A percentile compares a stretch with the other conserved stretches of the same genome.
phyloP scores from a whole-genome alignment of 2,329 filamentous ascomycete genomes.

The Thielaviopsis euricoi region DNA sequence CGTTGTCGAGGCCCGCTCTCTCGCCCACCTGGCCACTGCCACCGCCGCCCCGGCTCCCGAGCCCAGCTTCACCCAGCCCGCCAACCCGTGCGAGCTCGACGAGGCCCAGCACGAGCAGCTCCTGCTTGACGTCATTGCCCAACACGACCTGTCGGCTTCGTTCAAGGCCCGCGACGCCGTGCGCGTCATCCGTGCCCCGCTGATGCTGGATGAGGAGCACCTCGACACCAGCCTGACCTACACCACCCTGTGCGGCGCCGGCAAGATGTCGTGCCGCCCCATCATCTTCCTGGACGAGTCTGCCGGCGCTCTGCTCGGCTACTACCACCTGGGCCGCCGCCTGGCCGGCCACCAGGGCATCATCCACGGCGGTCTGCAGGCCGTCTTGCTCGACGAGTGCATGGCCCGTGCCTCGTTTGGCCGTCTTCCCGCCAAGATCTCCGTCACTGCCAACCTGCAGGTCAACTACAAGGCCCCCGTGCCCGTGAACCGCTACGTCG shows the following conservation, averaged over 20 bases:
- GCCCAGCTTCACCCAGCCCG: slow-evolving; percentile 4
- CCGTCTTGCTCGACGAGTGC: slow-evolving; percentile 85
- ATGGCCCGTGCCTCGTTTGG: slow-evolving; percentile 77
- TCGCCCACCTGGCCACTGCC: slow-evolving; percentile 9
- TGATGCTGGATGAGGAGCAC: slow-evolving; percentile 10
- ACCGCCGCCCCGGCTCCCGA: slow-evolving; percentile 1
- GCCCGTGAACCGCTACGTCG: slow-evolving; percentile 57
- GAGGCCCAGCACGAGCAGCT: slow-evolving; percentile 9
- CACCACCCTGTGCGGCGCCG: slow-evolving; percentile 6
- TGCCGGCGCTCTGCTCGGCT: slow-evolving; percentile 11
- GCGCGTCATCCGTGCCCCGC: slow-evolving; percentile 10
- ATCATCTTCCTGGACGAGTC: slow-evolving; percentile 11
- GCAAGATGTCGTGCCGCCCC: slow-evolving; percentile 10
- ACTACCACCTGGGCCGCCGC: slow-evolving; percentile 41
- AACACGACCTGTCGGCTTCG: background rate
- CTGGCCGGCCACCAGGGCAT: slow-evolving; percentile 84
- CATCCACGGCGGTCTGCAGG: slow-evolving; percentile 76
- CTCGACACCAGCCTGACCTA: slow-evolving; percentile 10
- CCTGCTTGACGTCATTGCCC: slow-evolving; percentile 11
- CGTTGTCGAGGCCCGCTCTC: no score
- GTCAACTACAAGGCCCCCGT: slow-evolving; percentile 72
- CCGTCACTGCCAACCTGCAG: slow-evolving; percentile 72
- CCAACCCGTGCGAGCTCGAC: slow-evolving; percentile 3
- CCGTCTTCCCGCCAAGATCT: slow-evolving; percentile 70
- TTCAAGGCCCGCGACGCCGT: slow-evolving; percentile 10